Conservation (phyloP, 108 stramenopile genomes). For the Nannochloropsis salina region DNA sequence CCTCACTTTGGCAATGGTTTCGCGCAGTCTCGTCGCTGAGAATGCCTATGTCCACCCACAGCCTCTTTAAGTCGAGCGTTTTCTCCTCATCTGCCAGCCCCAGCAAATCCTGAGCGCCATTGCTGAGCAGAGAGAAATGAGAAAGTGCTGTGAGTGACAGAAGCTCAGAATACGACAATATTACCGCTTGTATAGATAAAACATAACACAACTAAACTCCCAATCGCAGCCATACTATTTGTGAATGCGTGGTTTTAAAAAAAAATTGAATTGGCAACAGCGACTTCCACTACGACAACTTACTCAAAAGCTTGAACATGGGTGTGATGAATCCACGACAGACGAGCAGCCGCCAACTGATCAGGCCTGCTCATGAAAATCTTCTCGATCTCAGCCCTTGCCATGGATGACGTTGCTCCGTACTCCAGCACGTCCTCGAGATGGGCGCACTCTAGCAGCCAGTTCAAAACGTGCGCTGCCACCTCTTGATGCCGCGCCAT, state of each 20-base stretch:
- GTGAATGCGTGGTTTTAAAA: too few relatives aligned
- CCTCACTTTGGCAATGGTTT: background rate
- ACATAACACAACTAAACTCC: too few relatives aligned
- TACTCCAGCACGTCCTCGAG: background rate
- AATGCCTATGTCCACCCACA: background rate
- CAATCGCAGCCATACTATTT: too few relatives aligned
- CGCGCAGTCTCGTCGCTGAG: slow-evolving; percentile 13
- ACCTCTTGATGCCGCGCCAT: background rate
- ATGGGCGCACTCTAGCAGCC: background rate
- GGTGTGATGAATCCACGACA: background rate
- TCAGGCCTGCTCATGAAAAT: background rate
- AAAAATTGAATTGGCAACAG: too few relatives aligned
- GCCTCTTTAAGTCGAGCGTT: slow-evolving; percentile 12
- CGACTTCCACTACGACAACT: too few relatives aligned
- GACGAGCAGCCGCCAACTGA: background rate
- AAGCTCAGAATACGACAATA: too few relatives aligned
- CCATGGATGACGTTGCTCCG: background rate
- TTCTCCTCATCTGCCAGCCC: background rate
- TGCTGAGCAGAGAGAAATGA: too few relatives aligned
- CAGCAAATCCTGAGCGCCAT: background rate
- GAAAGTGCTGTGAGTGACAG: too few relatives aligned
- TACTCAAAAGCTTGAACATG: background rate
- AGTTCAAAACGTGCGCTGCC: background rate
- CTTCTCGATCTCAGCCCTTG: background rate
- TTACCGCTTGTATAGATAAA: too few relatives aligned